phyloP scores from a whole-genome alignment of 2,329 filamentous ascomycete genomes.

The Alternaria sp. region DNA sequence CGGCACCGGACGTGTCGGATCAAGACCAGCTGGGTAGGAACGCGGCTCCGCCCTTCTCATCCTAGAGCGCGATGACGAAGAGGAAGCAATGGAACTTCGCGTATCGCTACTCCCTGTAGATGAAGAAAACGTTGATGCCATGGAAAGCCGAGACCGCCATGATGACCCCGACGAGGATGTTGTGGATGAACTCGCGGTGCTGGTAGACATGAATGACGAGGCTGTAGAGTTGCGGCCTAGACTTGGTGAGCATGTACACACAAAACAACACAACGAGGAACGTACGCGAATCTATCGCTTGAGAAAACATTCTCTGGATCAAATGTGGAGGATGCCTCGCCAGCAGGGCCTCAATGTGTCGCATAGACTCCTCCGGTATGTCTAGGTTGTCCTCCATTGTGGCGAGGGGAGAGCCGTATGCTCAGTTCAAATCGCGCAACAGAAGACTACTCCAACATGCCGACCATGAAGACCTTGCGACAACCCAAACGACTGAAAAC shows the following conservation, averaged over 20 bases:
- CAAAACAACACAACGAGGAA: not conserved
- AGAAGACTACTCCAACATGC: slow-evolving; percentile 26
- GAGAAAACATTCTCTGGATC: slow-evolving; percentile 47
- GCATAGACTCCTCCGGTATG: slow-evolving; percentile 47
- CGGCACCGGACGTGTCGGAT: slow-evolving; percentile 42
- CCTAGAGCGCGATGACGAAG: slow-evolving; percentile 38
- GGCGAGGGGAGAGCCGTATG: slow-evolving; percentile 17
- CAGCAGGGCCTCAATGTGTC: slow-evolving; percentile 46
- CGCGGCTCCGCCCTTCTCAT: slow-evolving; percentile 40
- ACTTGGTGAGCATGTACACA: slow-evolving; percentile 23
- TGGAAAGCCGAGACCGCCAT: slow-evolving; percentile 42
- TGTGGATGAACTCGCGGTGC: slow-evolving; percentile 36
- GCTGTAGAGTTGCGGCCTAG: slow-evolving; percentile 43
- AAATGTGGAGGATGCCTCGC: slow-evolving; percentile 44
- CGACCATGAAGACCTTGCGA: slow-evolving; percentile 16
- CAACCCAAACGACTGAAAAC: slow-evolving; percentile 12
- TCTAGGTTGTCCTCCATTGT: slow-evolving; percentile 45
- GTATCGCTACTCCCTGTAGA: slow-evolving; percentile 38
- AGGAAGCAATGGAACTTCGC: slow-evolving; percentile 39
- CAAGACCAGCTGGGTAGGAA: slow-evolving; percentile 43
- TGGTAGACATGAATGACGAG: slow-evolving; percentile 42
- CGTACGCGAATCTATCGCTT: slow-evolving; percentile 46
- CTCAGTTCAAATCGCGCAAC: slow-evolving; percentile 11
- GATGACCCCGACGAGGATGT: slow-evolving; percentile 41
- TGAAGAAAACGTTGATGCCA: slow-evolving; percentile 41